Conservation (phyloP, 306 rosid genomes). For the Senna tora region DNA sequence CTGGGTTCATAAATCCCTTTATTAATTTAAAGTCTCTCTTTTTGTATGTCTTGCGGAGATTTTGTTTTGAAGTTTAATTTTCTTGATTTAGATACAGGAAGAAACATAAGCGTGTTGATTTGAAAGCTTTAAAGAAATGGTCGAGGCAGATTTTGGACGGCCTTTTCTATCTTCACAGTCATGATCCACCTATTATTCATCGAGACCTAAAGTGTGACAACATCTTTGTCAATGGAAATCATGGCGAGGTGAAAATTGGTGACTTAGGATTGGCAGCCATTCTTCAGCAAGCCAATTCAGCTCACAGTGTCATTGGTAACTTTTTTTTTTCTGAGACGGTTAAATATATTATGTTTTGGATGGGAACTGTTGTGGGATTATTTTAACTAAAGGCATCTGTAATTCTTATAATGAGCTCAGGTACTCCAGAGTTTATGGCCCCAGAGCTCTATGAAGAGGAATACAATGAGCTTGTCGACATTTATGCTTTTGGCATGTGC, state of each 20-base stretch:
- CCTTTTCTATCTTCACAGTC: conserved; percentile 89
- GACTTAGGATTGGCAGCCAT: conserved; percentile 95
- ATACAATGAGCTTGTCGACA: conserved; percentile 92
- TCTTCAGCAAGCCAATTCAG: conserved; percentile 85
- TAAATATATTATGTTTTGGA: conserved; percentile 16
- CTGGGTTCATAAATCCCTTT: conserved; percentile 2
- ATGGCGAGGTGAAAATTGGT: conserved; percentile 98
- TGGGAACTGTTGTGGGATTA: conserved; percentile 16
- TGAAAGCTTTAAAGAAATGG: conserved; percentile 98
- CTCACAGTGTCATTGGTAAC: conserved; percentile 95
- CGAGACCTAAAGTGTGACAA: conserved; percentile 97
- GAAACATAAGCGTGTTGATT: conserved; percentile 91
- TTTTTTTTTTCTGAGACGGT: conserved; percentile 27
- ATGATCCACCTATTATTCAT: conserved; percentile 92
- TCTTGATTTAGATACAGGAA: conserved; percentile 68
- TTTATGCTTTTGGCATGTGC: conserved; percentile 99
- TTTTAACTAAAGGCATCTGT: conserved; percentile 29
- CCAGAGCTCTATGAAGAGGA: conserved; percentile 98
- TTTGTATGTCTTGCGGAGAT: conserved; percentile 21
- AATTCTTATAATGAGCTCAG: conserved; percentile 45
- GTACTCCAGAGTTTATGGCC: conserved; percentile 99
- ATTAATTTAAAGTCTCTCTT: background rate
- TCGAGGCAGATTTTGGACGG: conserved; percentile 97
- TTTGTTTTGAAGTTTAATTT: conserved; percentile 20
- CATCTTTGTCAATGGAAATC: conserved; percentile 96